Evolutionary conservation across 2,329 filamentous ascomycete species (phyloP), one percentile per base, ranked within the genome.

Genomic region (Exophiala spinifera): DNA sequence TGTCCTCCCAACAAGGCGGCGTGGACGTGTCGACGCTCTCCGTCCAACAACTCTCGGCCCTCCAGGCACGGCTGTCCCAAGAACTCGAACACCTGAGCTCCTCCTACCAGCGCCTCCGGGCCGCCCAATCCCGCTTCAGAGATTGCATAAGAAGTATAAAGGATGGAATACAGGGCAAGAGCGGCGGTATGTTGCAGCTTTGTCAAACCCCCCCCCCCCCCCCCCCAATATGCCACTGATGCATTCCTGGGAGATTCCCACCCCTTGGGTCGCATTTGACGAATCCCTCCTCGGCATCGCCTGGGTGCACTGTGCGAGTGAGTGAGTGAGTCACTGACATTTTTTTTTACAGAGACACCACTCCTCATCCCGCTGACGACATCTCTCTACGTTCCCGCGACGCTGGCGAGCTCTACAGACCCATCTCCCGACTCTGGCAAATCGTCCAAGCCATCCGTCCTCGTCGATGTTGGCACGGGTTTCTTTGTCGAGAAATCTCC

Each of bases 41-140:
- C 65, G 79, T 86, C 21, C 88, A 89, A 63, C 92, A 96, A 74
- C 87, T 99, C 63, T 86, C 84, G 63, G 85, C 90, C 65, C 86
- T 99, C 64, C 96, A 99, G 79, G 91, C 94, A 72, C 92, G 96
- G 72, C 86, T 99, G 63, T 92, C 96, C 71, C 87, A 94, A 67
- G 94, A 99, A 74, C 86, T 99, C 62, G 90, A 96, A 70, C 92
- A 97, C 76, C 83, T 99, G 63, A 95, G 90, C 1, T 82, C 79
- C 53, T 97, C 94, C 8, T 96, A 95, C 76, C 81, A 87, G 47
- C 94, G 95, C 70, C 84, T 99, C 1, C 89, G 91, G 61, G 86
- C 86, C 49, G 94, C 94, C 2, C 94, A 97, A 71, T 81, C 84
- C 50, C 96, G 95, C 71, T 99, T 99, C 76, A 82, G 83, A 52